Evolutionary conservation across 345 rosid genomes (phyloP), one percentile per base, ranked within the genome.

Genomic region (Ricinus communis): DNA sequence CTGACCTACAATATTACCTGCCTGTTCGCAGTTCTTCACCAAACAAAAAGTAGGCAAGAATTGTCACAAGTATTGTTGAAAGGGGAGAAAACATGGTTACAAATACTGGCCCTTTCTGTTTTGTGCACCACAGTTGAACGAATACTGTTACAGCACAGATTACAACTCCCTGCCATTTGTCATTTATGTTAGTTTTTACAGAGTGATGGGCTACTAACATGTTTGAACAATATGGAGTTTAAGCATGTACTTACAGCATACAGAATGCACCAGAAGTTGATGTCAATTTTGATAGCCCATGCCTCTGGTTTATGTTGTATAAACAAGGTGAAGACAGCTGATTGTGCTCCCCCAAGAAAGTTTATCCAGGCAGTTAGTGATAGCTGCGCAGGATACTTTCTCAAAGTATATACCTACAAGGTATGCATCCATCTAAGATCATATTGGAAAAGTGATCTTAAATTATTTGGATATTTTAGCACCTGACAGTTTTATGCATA

Each of bases 11-110:
- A 62, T 19, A 58, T 50, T 59, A 82, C 79, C 78, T 65, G 46
- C 81, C 79, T 14, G 41, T 58, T 28, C 21, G 64, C 63, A 77
- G 41, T 19, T 70, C 74, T 76, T 77, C 84, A 21, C 81, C 81
- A 49, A 70, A 65, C 49, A 80, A 58, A 28, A 76, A 76, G 70
- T 66, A 77, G 15, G 79, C 76, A 40, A 71, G 49, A 47, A 74
- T 18, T 31, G 75, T 71, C 27, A 68, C 81, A 68, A 56, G 19
- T 5, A 77, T 30, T 9, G 84, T 63, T 13, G 71, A 12, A 18
- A 77, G 74, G 8, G 84, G 71, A 74, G 22, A 49, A 24, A 81
- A 81, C 53, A 71, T 59, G n/a, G 79, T 74, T 43, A 63, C 81
- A 58, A 81, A 81, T 14, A 74, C 81, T 6, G 79, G 81, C 24